These are phyloP conservation scores for Fagus crenata DNA, from an alignment of 306 rosid genomes.

Conservation along the genomic window DNA sequence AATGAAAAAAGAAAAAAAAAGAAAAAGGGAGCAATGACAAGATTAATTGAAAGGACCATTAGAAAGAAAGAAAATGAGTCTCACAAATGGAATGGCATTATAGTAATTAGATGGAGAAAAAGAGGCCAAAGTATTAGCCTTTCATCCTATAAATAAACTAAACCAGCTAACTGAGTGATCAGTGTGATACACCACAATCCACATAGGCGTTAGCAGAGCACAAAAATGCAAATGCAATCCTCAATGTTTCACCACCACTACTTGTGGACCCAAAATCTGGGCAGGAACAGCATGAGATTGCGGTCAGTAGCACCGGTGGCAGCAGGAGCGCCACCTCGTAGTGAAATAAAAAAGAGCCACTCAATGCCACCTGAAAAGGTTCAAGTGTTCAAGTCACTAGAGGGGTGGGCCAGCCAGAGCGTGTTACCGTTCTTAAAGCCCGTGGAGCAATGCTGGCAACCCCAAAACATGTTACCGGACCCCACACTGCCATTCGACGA, in stretches of 20 bases:
- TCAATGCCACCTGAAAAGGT: slow-evolving; percentile 55
- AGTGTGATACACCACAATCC: background rate
- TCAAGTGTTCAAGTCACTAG: slow-evolving; percentile 52
- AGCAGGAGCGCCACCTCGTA: slow-evolving; percentile 9
- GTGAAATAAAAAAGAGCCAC: slow-evolving; percentile 27
- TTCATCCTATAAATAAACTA: slow-evolving; percentile 17
- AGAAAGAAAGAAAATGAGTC: too few relatives aligned
- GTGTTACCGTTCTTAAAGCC: slow-evolving; percentile 61
- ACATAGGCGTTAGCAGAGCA: too few relatives aligned
- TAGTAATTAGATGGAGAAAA: background rate
- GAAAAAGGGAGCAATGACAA: too few relatives aligned
- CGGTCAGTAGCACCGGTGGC: background rate
- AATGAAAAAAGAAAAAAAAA: too few relatives aligned
- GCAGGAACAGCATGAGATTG: too few relatives aligned
- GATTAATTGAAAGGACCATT: too few relatives aligned
- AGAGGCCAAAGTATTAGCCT: background rate
- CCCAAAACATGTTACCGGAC: slow-evolving; percentile 58
- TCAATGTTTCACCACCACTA: slow-evolving; percentile 18
- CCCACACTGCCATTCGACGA: slow-evolving; percentile 37
- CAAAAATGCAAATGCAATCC: slow-evolving; percentile 12
- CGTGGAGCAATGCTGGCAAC: slow-evolving; percentile 72
- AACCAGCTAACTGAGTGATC: background rate
- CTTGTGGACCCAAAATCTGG: background rate
- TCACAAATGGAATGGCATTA: background rate
- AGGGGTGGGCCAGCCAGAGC: slow-evolving; percentile 53